phyloP scores from a whole-genome alignment of 805 yeast genomes.

The Candida ponderosae region DNA sequence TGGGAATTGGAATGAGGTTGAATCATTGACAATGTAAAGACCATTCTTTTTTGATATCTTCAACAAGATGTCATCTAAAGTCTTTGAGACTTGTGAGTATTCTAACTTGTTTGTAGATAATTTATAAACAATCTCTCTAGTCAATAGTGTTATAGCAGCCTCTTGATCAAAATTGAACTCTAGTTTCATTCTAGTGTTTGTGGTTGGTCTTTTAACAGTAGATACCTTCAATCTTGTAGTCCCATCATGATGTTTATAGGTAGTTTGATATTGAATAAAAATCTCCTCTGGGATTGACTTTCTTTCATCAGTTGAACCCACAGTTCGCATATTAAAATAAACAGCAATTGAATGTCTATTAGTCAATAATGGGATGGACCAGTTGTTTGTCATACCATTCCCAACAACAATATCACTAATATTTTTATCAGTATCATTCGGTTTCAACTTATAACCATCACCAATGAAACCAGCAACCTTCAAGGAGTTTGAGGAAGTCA shows the following conservation, averaged over 20 bases:
- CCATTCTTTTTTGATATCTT: conserved; percentile 86
- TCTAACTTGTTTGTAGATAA: conserved; percentile 57
- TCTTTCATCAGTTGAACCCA: conserved; percentile 22
- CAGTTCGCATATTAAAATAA: conserved; percentile 66
- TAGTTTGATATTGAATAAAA: conserved; percentile 75
- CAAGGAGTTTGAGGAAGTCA: conserved; percentile 72
- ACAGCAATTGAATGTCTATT: conserved; percentile 82
- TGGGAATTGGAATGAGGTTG: conserved; percentile 69
- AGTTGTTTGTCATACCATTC: conserved; percentile 60
- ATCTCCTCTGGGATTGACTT: conserved; percentile 23
- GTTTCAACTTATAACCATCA: conserved; percentile 38
- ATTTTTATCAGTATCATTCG: conserved; percentile 60
- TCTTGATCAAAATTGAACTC: conserved; percentile 83
- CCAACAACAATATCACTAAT: conserved; percentile 91
- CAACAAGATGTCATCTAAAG: conserved; percentile 83
- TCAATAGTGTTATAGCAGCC: conserved; percentile 87
- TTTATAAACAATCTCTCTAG: conserved; percentile 79
- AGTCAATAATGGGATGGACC: conserved; percentile 74
- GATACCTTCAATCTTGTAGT: conserved; percentile 79
- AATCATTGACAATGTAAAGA: conserved; percentile 79
- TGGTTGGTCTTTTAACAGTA: conserved; percentile 55
- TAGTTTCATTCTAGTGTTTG: conserved; percentile 42
- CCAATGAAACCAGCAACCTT: conserved; percentile 89
- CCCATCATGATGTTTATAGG: conserved; percentile 86
- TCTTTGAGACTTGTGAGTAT: conserved; percentile 78